A percentile compares a stretch with the other conserved stretches of the same genome.
Conservation (phyloP, 768 basidiomycete genomes). For the Suillus brevipes region DNA sequence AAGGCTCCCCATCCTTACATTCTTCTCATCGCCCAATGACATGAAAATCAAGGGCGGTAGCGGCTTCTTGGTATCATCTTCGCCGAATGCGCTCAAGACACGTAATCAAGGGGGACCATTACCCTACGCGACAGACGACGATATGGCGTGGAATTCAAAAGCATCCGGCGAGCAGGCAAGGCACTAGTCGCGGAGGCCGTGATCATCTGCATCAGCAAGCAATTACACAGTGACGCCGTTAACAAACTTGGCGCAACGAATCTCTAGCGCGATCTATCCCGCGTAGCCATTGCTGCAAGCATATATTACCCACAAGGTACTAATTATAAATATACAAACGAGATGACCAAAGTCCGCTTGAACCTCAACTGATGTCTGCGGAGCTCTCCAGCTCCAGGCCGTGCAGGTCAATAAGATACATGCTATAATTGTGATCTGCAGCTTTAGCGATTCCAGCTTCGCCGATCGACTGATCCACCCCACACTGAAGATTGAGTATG, state of each 20-base stretch:
- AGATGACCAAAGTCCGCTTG: neutral
- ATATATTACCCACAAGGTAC: conserved; percentile 8
- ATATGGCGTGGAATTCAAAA: conserved; percentile 36
- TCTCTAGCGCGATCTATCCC: neutral
- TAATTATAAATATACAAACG: conserved; percentile 11
- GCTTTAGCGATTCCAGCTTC: conserved; percentile 53
- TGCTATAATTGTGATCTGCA: conserved; percentile 72
- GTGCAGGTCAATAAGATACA: conserved; percentile 90
- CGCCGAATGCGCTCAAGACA: conserved; percentile 30
- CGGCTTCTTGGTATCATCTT: conserved; percentile 33
- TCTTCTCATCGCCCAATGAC: conserved; percentile 16
- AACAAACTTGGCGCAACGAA: neutral
- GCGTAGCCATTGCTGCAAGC: neutral
- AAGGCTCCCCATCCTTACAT: conserved; percentile 56
- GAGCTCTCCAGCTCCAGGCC: conserved; percentile 62
- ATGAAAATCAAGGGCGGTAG: neutral
- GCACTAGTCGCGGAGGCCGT: neutral
- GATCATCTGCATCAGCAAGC: neutral
- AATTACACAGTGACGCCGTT: neutral
- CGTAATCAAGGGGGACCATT: conserved; percentile 20
- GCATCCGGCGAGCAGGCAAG: neutral
- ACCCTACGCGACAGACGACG: conserved; percentile 28
- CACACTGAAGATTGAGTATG: conserved; percentile 88
- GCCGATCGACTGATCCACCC: conserved; percentile 63
- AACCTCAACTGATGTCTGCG: conserved; percentile 35